These are phyloP conservation scores for Corinectria fuckeliana DNA, from an alignment of 2,329 filamentous ascomycete species.

Conservation along the genomic window DNA sequence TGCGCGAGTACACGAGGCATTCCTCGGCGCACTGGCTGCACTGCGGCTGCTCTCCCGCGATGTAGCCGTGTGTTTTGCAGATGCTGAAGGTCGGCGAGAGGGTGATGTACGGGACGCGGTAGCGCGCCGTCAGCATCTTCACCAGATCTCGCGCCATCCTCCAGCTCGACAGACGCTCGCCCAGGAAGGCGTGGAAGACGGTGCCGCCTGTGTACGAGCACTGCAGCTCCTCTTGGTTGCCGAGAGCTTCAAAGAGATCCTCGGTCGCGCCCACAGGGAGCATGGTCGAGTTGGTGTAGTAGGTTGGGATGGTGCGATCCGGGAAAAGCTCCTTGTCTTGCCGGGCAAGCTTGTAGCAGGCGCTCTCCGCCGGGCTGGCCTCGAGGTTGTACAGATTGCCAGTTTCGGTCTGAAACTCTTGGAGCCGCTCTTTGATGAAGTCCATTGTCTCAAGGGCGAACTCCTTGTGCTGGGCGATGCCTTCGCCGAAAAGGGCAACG, in stretches of 20 bases:
- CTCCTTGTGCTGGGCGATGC: not conserved
- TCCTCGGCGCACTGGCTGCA: conserved; percentile 18
- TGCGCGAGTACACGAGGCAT: conserved; percentile 32
- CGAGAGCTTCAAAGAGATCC: conserved; percentile 31
- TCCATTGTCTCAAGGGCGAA: conserved; percentile 26
- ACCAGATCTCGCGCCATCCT: conserved; percentile 27
- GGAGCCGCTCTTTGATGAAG: conserved; percentile 30
- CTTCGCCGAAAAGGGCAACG: conserved; percentile 10
- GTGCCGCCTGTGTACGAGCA: conserved; percentile 34
- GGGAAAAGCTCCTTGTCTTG: conserved; percentile 31
- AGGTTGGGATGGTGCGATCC: not conserved
- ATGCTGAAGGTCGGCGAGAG: conserved; percentile 35
- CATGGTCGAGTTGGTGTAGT: conserved; percentile 37
- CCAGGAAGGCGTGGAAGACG: conserved; percentile 34
- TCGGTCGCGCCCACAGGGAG: conserved; percentile 31
- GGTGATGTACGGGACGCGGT: conserved; percentile 32
- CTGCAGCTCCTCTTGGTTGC: conserved; percentile 29
- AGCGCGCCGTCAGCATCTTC: conserved; percentile 28
- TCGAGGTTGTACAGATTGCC: conserved; percentile 33
- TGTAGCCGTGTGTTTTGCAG: conserved; percentile 29
- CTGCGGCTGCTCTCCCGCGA: conserved; percentile 23
- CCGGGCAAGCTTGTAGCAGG: conserved; percentile 34
- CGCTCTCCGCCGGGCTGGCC: conserved; percentile 33
- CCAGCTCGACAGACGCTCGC: conserved; percentile 29
- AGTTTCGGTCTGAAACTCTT: conserved; percentile 28